phyloP scores from a whole-genome alignment of 108 stramenopile species.

The Schizochytrium sp. region DNA sequence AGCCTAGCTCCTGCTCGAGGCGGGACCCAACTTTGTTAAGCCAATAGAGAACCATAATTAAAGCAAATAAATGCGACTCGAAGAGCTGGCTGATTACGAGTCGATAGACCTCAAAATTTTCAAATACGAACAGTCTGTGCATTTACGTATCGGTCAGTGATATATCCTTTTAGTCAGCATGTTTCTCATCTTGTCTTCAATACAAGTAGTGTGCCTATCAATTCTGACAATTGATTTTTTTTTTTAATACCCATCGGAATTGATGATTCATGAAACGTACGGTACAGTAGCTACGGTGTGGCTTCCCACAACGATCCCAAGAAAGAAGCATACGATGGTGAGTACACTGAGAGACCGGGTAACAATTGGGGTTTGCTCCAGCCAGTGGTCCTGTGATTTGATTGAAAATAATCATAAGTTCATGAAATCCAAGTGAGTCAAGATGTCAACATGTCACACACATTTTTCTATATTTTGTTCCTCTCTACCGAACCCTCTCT shows the following conservation, averaged over 20 bases:
- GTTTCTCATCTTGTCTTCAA: too few species aligned
- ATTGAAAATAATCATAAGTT: neutral
- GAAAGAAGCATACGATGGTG: neutral
- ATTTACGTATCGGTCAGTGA: too few species aligned
- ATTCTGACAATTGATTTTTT: too few species aligned
- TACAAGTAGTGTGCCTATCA: too few species aligned
- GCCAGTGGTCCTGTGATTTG: neutral
- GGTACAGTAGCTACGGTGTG: slow-evolving; percentile 11
- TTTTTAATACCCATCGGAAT: too few species aligned
- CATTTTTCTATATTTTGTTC: neutral
- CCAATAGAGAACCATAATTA: slow-evolving; percentile 4
- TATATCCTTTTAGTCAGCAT: too few species aligned
- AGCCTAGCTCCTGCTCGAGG: slow-evolving; percentile 42
- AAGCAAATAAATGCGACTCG: neutral
- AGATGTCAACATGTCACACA: neutral
- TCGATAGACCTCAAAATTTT: neutral
- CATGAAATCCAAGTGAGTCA: neutral
- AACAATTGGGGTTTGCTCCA: slow-evolving; percentile 17
- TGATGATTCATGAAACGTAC: neutral
- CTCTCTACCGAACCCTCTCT: neutral
- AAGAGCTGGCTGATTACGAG: slow-evolving; percentile 37
- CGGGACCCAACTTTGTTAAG: neutral
- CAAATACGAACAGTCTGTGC: neutral
- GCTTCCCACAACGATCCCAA: slow-evolving; percentile 18
- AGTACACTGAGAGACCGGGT: neutral